These are phyloP conservation scores for Clohesyomyces aquaticus DNA, from an alignment of 495 filamentous ascomycete species.

Conservation along the genomic window DNA sequence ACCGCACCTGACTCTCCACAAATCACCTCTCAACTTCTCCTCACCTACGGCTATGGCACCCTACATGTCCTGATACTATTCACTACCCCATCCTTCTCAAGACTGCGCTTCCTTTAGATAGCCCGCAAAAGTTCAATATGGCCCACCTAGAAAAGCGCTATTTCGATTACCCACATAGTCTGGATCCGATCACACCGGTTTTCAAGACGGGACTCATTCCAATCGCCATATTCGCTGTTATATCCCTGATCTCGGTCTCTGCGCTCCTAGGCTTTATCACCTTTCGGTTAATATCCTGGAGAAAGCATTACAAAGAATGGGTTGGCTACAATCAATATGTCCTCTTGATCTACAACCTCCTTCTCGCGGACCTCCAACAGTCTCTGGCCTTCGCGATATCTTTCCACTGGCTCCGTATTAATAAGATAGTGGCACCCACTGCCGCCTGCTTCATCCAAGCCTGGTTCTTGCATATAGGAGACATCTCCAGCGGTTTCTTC, in stretches of 20 bases:
- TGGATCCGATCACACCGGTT: conserved; percentile 37
- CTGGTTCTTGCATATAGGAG: conserved; percentile 71
- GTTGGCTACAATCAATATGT: conserved; percentile 71
- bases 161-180: conserved; percentile 44
- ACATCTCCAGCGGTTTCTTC: conserved; percentile 70
- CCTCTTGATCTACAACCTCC: conserved; percentile 71
- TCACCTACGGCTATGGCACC: background rate
- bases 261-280: conserved; percentile 43
- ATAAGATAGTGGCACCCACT: conserved; percentile 60
- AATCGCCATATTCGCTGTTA: conserved; percentile 39
- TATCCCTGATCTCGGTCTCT: conserved; percentile 43
- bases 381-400: conserved; percentile 69
- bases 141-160: conserved; percentile 37
- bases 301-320: conserved; percentile 43
- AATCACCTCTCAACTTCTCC: background rate
- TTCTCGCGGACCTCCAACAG: conserved; percentile 75
- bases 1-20: background rate
- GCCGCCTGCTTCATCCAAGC: conserved; percentile 69
- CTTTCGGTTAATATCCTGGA: conserved; percentile 45
- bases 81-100: too few relatives aligned
- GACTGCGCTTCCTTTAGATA: background rate
- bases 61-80: background rate
- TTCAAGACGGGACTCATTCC: conserved; percentile 42
- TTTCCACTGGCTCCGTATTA: conserved; percentile 59
- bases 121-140: conserved; percentile 6